Base-by-base conservation (phyloP, 2,329 filamentous ascomycete species). In the Emmonsiellopsis sp. region DNA sequence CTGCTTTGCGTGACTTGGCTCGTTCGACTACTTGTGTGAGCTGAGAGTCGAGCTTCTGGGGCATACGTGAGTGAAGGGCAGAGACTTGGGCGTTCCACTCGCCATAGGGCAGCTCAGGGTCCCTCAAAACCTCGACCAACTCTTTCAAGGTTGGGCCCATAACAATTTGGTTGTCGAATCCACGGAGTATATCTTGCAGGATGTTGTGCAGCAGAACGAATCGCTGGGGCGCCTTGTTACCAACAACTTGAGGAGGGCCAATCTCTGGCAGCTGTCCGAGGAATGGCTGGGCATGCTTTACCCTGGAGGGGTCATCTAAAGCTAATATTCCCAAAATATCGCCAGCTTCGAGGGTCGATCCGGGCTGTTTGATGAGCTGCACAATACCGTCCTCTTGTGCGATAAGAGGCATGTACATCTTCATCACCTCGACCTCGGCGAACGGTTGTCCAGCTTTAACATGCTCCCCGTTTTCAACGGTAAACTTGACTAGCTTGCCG, bases 371-470 rank as follows among this genome's bases (percentile, higher is more conserved):
- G 79, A 98, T 95, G 65, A 98, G 82, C 76, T 96, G 93, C 54
- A 98, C 92, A 52, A 95, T 81, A 77, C 93, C 93, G 64, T 95
- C 93, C 71, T 98, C 93, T 68, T 91, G 86, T 2, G 93, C 88
- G 57, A 98, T 81, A 53, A 98, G 80, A 65, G 93, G 93, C 93
- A 98, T 98, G 81, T 97, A 97, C 93, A 98, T 98, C 81, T 98
- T 98, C 93, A 98, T 98, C 73, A 98, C 93, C 75, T 98, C 93
- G 41, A 98, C 92, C 72, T 98, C 93, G 53, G 93, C 93, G 67
- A 90, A 98, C 35, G 92, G 79, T 72, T 97, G 88, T 54, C 92
- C 92, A 63, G 94, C 89, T 71, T 83, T 86, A 72, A 98, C 84
- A 70, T 98, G 93, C 62, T 90, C 81, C 57, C 93, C 93, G 65